These are phyloP conservation scores for Shiraia bambusicola DNA, from an alignment of 2,329 filamentous ascomycete genomes.

Conservation along the genomic window DNA sequence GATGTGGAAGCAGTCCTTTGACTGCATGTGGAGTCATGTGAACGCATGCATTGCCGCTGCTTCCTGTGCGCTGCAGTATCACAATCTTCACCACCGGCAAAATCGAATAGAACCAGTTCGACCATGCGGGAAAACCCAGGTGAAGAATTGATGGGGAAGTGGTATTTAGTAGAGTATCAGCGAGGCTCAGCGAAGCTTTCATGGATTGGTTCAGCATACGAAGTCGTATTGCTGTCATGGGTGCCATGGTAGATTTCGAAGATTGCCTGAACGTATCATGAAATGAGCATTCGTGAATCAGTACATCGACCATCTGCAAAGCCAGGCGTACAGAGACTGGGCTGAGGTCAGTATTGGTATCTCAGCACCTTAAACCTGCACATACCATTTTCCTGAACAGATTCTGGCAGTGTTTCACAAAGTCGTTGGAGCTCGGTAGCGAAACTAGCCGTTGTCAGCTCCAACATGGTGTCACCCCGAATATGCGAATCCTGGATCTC, in stretches of 20 bases:
- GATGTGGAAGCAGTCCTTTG: conserved; percentile 4
- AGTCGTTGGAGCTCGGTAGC: conserved; percentile 17
- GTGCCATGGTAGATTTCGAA: background rate
- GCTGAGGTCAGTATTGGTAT: background rate
- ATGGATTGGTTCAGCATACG: conserved; percentile 15
- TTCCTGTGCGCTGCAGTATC: conserved; percentile 18
- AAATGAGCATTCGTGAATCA: conserved; percentile 25
- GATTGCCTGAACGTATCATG: conserved; percentile 20
- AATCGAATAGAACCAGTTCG: conserved; percentile 25
- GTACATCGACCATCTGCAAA: conserved; percentile 12
- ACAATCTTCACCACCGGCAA: conserved; percentile 23
- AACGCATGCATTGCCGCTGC: conserved; percentile 7
- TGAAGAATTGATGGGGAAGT: conserved; percentile 11
- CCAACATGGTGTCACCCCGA: conserved; percentile 17
- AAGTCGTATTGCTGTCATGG: conserved; percentile 1
- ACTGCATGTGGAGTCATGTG: conserved; percentile 10
- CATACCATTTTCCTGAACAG: conserved; percentile 2
- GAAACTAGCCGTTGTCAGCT: conserved; percentile 17
- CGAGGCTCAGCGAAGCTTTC: conserved; percentile 12
- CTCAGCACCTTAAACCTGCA: too few relatives aligned
- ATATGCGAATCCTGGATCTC: conserved; percentile 22
- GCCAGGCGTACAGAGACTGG: conserved; percentile 1
- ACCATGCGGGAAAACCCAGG: conserved; percentile 18
- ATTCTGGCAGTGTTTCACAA: conserved; percentile 1
- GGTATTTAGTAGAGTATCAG: conserved; percentile 10